Evolutionary conservation across 306 rosid species (phyloP).

Genomic region (Cicer chorassanicum): DNA sequence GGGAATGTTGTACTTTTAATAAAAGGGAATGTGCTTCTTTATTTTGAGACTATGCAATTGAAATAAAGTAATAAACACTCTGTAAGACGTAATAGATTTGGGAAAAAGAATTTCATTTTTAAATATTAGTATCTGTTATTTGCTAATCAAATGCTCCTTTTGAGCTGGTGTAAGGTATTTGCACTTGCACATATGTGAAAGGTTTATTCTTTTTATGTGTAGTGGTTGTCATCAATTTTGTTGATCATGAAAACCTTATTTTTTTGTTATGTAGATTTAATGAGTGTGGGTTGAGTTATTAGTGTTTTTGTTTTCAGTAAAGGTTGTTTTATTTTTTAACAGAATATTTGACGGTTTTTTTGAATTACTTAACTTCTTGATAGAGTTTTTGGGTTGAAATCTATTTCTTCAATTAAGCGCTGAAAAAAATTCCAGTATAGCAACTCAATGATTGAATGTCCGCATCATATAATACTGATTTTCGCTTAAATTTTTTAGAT

Average conservation of each 20-base stretch:
- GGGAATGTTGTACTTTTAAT: not conserved
- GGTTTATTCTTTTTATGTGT: not conserved
- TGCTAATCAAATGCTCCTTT: not conserved
- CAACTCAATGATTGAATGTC: constrained; percentile 28
- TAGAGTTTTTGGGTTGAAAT: constrained; percentile 16
- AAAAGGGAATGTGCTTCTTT: not conserved
- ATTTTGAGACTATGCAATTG: not conserved
- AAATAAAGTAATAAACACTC: not conserved
- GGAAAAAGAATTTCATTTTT: not conserved
- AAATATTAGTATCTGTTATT: not conserved
- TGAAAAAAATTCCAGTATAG: constrained; percentile 26
- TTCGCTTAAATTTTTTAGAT: constrained; percentile 9
- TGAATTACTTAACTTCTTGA: constrained; percentile 23
- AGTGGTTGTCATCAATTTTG: not conserved
- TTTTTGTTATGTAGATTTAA: constrained; percentile 9
- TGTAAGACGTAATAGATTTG: not conserved
- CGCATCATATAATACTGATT: not conserved
- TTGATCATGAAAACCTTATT: not conserved
- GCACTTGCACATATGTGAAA: not conserved
- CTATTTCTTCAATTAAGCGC: constrained; percentile 17
- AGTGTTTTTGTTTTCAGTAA: not conserved
- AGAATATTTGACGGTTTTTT: constrained; percentile 5
- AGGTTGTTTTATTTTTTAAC: constrained; percentile 26
- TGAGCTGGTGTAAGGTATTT: not conserved
- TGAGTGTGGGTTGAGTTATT: not conserved